Conservation (phyloP, 441 rosid species). For the Manihot esculenta region DNA sequence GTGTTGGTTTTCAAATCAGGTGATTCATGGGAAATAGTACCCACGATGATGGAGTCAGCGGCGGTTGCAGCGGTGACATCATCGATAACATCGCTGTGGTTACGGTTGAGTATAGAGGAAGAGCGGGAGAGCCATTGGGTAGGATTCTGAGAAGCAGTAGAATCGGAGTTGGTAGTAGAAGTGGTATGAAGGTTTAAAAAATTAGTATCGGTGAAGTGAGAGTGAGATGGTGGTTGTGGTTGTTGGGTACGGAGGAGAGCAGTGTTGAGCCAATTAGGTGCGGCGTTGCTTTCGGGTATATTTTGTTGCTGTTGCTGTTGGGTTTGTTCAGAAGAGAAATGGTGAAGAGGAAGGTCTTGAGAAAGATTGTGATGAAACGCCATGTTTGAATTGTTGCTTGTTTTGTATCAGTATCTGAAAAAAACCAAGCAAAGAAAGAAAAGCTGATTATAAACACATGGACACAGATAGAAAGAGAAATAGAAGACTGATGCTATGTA, state of each 20-base stretch:
- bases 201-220: slow-evolving; percentile 57
- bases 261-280: slow-evolving; percentile 85
- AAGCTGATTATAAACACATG: slow-evolving; percentile 13
- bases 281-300: slow-evolving; percentile 38
- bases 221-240: slow-evolving; percentile 29
- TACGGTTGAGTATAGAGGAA: slow-evolving; percentile 40
- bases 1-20: slow-evolving; percentile 41
- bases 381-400: slow-evolving; percentile 35
- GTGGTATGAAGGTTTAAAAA: slow-evolving; percentile 74
- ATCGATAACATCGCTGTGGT: slow-evolving; percentile 64
- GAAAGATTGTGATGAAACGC: slow-evolving; percentile 80
- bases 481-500: not conserved
- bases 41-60: slow-evolving; percentile 43
- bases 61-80: slow-evolving; percentile 40
- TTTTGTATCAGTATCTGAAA: not conserved
- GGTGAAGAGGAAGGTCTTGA: slow-evolving; percentile 79
- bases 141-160: slow-evolving; percentile 39
- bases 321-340: slow-evolving; percentile 50
- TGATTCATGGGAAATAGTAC: slow-evolving; percentile 40
- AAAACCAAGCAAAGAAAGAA: not conserved
- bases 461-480: not conserved
- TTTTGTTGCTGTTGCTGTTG: slow-evolving; percentile 41
- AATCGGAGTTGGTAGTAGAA: slow-evolving; percentile 43
- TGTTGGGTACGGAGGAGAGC: slow-evolving; percentile 74
- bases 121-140: slow-evolving; percentile 70